These are phyloP conservation scores for Tulasnella sp. DNA, from an alignment of 768 basidiomycete species.

Conservation along the genomic window DNA sequence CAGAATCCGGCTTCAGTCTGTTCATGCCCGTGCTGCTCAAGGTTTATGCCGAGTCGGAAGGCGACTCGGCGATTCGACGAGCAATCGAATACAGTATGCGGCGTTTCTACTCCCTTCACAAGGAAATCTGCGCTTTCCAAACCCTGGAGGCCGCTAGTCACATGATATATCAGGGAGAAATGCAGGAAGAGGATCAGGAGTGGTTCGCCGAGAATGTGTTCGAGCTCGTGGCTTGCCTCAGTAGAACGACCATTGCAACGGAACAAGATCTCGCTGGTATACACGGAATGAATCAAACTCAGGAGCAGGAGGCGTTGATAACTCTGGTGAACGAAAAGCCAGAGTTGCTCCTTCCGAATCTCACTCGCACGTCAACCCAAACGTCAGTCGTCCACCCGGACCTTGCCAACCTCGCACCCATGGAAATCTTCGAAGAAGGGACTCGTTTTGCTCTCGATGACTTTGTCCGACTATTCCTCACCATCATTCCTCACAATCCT, in stretches of 20 bases:
- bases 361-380: not conserved
- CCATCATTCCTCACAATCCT: slow-evolving; percentile 68
- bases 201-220: slow-evolving; percentile 49
- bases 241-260: slow-evolving; percentile 19
- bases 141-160: slow-evolving; percentile 51
- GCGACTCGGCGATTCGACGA: slow-evolving; percentile 43
- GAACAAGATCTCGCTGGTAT: slow-evolving; percentile 55
- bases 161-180: slow-evolving; percentile 37
- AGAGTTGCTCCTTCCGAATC: slow-evolving; percentile 42
- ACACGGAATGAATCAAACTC: slow-evolving; percentile 44
- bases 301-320: slow-evolving; percentile 62
- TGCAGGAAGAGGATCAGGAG: slow-evolving; percentile 26
- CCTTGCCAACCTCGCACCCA: slow-evolving; percentile 37
- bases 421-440: slow-evolving; percentile 38
- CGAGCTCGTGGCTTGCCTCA: slow-evolving; percentile 45
- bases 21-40: slow-evolving; percentile 67
- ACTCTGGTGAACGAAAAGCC: slow-evolving; percentile 61
- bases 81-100: slow-evolving; percentile 62
- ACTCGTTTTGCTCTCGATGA: slow-evolving; percentile 48
- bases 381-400: slow-evolving; percentile 17
- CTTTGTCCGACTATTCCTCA: slow-evolving; percentile 59
- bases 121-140: slow-evolving; percentile 65
- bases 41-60: slow-evolving; percentile 50
- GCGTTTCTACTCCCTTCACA: slow-evolving; percentile 63
- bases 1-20: slow-evolving; percentile 57